Conservation (phyloP, 2,329 filamentous ascomycete genomes). For the Claviceps sp. region DNA sequence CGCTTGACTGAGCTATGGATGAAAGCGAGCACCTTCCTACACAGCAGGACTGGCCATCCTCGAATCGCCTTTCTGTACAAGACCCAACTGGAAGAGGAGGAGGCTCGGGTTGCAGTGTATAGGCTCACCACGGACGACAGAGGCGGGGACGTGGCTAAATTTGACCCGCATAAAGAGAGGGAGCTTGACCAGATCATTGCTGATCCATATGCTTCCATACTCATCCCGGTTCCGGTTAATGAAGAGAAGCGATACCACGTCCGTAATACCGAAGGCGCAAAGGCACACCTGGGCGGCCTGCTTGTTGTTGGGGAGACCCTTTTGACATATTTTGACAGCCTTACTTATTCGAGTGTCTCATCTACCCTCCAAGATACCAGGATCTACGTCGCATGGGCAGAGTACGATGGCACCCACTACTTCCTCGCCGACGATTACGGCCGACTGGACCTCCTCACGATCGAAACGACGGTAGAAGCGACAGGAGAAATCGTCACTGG, state of each 20-base stretch:
- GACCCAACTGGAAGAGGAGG: slow-evolving; percentile 34
- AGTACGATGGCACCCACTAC: slow-evolving; percentile 68
- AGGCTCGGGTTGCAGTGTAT: slow-evolving; percentile 45
- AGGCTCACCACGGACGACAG: slow-evolving; percentile 45
- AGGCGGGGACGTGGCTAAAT: slow-evolving; percentile 37
- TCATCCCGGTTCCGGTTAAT: slow-evolving; percentile 49
- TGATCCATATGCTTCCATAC: slow-evolving; percentile 42
- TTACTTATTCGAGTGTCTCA: slow-evolving; percentile 53
- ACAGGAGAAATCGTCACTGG: slow-evolving; percentile 53
- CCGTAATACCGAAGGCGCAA: slow-evolving; percentile 37
- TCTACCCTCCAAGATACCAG: slow-evolving; percentile 58
- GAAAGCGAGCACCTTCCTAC: slow-evolving; percentile 42
- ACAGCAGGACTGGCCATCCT: slow-evolving; percentile 44
- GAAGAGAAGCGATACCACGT: slow-evolving; percentile 48
- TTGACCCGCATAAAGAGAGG: slow-evolving; percentile 41
- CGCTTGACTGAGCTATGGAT: slow-evolving; percentile 47
- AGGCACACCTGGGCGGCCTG: slow-evolving; percentile 53
- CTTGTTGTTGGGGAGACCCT: slow-evolving; percentile 69
- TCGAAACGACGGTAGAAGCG: slow-evolving; percentile 54
- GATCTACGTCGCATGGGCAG: slow-evolving; percentile 85
- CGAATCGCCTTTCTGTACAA: slow-evolving; percentile 47
- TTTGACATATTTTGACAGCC: slow-evolving; percentile 73
- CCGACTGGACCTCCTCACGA: slow-evolving; percentile 68
- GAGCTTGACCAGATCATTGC: slow-evolving; percentile 39
- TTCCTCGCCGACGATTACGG: slow-evolving; percentile 91